Conservation (phyloP, 1,139 yeast genomes). For the Debaryomyces singareniensis region DNA sequence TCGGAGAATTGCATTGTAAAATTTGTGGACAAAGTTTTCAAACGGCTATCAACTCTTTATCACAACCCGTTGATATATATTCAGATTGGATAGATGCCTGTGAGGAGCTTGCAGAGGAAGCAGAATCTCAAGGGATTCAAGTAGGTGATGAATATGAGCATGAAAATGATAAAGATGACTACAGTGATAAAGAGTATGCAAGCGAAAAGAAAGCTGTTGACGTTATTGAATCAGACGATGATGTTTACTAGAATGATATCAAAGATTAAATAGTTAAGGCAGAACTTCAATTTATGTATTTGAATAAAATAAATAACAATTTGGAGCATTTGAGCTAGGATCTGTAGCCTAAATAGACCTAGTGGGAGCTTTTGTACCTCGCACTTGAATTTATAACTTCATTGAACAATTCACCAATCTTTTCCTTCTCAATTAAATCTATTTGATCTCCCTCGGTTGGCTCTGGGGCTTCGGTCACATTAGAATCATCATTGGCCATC, state of each 20-base stretch:
- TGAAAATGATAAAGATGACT: constrained; percentile 36
- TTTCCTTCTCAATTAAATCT: no score
- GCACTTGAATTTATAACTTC: no score
- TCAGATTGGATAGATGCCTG: constrained; percentile 99
- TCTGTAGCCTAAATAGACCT: constrained; percentile 6
- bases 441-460: no score
- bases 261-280: no score
- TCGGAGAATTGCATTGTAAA: constrained; percentile 84
- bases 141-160: constrained; percentile 18
- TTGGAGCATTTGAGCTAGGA: no score
- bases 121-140: constrained; percentile 20
- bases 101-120: constrained; percentile 84
- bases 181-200: constrained; percentile 8
- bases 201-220: constrained; percentile 9
- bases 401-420: no score
- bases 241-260: no score
- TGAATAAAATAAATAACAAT: no score
- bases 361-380: no score
- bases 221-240: constrained; percentile 24
- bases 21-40: constrained; percentile 95
- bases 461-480: neutral
- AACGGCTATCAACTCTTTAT: constrained; percentile 73
- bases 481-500: neutral
- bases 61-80: constrained; percentile 90
- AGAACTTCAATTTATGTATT: no score